Evolutionary conservation across 441 rosid species (phyloP).

Genomic region (Brassica hybrid): DNA sequence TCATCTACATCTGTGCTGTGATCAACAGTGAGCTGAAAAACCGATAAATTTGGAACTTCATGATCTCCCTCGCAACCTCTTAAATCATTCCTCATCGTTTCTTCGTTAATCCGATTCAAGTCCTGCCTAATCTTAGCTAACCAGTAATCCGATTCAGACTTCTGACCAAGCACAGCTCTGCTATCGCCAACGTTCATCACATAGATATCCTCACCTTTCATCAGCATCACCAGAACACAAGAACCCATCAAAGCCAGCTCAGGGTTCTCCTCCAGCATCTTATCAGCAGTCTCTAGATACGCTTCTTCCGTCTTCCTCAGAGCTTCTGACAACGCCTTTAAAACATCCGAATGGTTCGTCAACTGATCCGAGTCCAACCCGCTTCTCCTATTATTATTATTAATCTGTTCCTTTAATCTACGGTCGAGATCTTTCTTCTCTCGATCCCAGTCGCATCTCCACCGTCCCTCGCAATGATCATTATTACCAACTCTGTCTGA

Average conservation of each 20-base stretch:
- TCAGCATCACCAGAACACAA: slow-evolving; percentile 78
- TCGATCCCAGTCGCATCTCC: slow-evolving; percentile 82
- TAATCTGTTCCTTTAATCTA: slow-evolving; percentile 66
- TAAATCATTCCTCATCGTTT: slow-evolving; percentile 57
- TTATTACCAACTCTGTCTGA: slow-evolving; percentile 37
- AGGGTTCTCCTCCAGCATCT: slow-evolving; percentile 72
- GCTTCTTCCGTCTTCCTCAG: slow-evolving; percentile 69
- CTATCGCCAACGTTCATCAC: slow-evolving; percentile 88
- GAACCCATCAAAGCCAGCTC: slow-evolving; percentile 85
- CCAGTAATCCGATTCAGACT: slow-evolving; percentile 60
- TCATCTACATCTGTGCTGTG: slow-evolving; percentile 73
- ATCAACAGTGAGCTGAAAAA: slow-evolving; percentile 69
- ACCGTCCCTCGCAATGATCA: slow-evolving; percentile 47
- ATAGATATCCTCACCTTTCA: slow-evolving; percentile 78
- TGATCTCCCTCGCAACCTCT: slow-evolving; percentile 53
- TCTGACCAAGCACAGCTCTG: slow-evolving; percentile 73
- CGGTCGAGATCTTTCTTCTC: slow-evolving; percentile 80
- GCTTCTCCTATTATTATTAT: slow-evolving; percentile 39
- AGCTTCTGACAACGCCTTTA: slow-evolving; percentile 68
- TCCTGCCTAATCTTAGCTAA: slow-evolving; percentile 65
- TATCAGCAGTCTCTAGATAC: slow-evolving; percentile 70
- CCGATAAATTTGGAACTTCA: slow-evolving; percentile 41
- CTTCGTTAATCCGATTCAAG: slow-evolving; percentile 72
- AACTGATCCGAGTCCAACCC: slow-evolving; percentile 34
- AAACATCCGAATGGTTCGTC: slow-evolving; percentile 56